These are phyloP conservation scores for Pythium rishiriense DNA, from an alignment of 352 stramenopile genomes.

Conservation along the genomic window DNA sequence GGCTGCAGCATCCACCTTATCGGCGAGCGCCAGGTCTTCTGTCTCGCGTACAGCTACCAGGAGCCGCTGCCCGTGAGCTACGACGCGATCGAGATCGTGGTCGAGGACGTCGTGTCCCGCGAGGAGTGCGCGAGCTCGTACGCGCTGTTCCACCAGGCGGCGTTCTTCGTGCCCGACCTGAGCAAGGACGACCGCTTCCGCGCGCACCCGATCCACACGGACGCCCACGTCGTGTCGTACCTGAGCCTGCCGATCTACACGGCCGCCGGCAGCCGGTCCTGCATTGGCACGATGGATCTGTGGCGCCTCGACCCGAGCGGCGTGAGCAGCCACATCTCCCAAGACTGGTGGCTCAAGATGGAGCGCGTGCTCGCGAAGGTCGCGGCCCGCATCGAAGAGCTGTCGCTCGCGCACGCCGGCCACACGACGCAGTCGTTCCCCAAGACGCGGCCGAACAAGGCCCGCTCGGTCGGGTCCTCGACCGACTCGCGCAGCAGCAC, in stretches of 20 bases:
- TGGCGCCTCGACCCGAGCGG: constrained; percentile 55
- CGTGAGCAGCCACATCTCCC: constrained; percentile 61
- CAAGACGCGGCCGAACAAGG: constrained; percentile 42
- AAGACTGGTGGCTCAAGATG: constrained; percentile 53
- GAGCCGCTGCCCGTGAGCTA: constrained; percentile 38
- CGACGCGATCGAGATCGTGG: constrained; percentile 38
- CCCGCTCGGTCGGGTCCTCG: constrained; percentile 57
- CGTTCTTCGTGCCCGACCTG: constrained; percentile 72
- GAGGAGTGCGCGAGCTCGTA: constrained; percentile 73
- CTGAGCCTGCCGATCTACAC: constrained; percentile 75
- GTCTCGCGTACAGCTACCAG: constrained; percentile 46
- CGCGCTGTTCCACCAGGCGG: constrained; percentile 57
- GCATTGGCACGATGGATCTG: constrained; percentile 71
- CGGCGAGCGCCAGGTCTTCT: constrained; percentile 59
- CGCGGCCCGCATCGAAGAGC: constrained; percentile 45
- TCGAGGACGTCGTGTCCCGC: constrained; percentile 58
- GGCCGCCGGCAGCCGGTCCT: constrained; percentile 29
- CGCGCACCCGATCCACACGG: constrained; percentile 63
- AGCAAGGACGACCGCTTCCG: constrained; percentile 62
- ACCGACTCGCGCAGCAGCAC: constrained; percentile 54
- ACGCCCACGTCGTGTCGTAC: constrained; percentile 57
- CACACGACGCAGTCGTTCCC: constrained; percentile 41
- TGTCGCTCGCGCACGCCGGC: constrained; percentile 30
- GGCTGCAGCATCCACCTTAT: constrained; percentile 73
- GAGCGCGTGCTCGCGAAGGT: constrained; percentile 39